These are phyloP conservation scores for Teunomyces kruisii DNA, from an alignment of 805 yeast genomes.

Conservation along the genomic window DNA sequence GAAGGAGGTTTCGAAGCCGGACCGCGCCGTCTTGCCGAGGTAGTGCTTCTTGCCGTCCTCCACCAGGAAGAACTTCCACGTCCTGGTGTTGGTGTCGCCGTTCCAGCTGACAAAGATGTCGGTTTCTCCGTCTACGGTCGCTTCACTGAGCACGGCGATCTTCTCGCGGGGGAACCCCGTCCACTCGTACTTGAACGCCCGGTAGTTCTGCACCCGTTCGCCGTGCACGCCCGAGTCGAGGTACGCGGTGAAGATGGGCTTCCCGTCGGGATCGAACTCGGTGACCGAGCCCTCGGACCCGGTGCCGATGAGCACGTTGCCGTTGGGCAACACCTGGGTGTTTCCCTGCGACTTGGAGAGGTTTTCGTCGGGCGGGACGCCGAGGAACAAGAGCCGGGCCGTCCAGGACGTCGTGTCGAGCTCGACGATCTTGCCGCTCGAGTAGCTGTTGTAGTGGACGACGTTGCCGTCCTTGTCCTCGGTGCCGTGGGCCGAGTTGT, in stretches of 20 bases:
- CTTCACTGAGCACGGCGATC: slow-evolving; percentile 24
- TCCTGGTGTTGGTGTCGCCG: slow-evolving; percentile 35
- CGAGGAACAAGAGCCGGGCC: slow-evolving; percentile 25
- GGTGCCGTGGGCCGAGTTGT: slow-evolving; percentile 37
- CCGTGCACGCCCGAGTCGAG: slow-evolving; percentile 29
- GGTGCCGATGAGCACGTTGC: slow-evolving; percentile 36
- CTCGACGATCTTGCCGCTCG: slow-evolving; percentile 36
- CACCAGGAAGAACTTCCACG: slow-evolving; percentile 26
- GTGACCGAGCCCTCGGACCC: slow-evolving; percentile 41
- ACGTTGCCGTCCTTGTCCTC: slow-evolving; percentile 28
- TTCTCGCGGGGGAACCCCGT: slow-evolving; percentile 32
- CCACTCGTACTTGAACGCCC: slow-evolving; percentile 38
- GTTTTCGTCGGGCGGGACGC: slow-evolving; percentile 21
- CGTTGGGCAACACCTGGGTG: slow-evolving; percentile 30
- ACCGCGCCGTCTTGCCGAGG: slow-evolving; percentile 17
- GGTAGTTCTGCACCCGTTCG: slow-evolving; percentile 25
- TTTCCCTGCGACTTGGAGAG: slow-evolving; percentile 33
- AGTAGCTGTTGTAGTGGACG: slow-evolving; percentile 19
- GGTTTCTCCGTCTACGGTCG: slow-evolving; percentile 13
- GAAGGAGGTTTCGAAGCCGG: slow-evolving; percentile 29
- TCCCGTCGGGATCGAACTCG: slow-evolving; percentile 26
- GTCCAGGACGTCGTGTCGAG: slow-evolving; percentile 25
- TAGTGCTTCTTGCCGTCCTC: slow-evolving; percentile 11
- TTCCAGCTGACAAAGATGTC: slow-evolving; percentile 35
- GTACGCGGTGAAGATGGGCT: slow-evolving; percentile 31